Evolutionary conservation across 306 rosid species (phyloP), one percentile per base, ranked within the genome.

Genomic region (Delonix regia): DNA sequence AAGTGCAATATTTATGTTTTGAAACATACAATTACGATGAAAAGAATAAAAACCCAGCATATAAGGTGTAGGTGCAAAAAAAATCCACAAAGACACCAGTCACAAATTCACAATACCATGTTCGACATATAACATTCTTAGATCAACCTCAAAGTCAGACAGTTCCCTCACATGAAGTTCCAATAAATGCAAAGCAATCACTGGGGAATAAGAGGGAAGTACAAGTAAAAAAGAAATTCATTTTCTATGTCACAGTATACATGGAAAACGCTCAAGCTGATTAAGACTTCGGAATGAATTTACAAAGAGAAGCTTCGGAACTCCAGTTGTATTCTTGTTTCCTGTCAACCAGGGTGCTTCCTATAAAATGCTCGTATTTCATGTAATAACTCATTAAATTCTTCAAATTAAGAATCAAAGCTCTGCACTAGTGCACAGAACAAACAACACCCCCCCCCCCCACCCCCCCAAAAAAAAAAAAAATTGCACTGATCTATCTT

Each of bases 61-160:
- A 49, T 61, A 77, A 63, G 79, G 44, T 24, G 67, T 71, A 22
- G 71, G 27, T 18, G 57, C 67, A 78, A 24, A 47, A 71, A 48
- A 64, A 65, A 27, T 25, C 48, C 55, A 22, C 55, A 77, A 44
- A 69, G 41, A 24, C 34, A 33, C 30, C 14, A 42, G 74, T 42
- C 27, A 69, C 27, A 69, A 7, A 28, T 18, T 21, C 48, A 7
- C 18, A 44, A 9, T 52, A 33, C 9, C 3, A 21, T 11, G 71
- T 30, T 47, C 7, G 49, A 25, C 57, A 36, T 71, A 2, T 55
- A 63, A 65, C 3, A 28, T 36, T 30, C 62, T 42, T 66, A n/a
- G 7, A 82, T 71, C 69, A 62, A 64, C 44, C 44, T 27, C 36
- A 63, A 67, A 36, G 33, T 69, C 19, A 24, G 38, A 49, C 64